Percentiles rank a stretch among this genome's conserved stretches.
Conservation (phyloP, 1,284 basidiomycete genomes). For the Pseudozyma thailandica region DNA sequence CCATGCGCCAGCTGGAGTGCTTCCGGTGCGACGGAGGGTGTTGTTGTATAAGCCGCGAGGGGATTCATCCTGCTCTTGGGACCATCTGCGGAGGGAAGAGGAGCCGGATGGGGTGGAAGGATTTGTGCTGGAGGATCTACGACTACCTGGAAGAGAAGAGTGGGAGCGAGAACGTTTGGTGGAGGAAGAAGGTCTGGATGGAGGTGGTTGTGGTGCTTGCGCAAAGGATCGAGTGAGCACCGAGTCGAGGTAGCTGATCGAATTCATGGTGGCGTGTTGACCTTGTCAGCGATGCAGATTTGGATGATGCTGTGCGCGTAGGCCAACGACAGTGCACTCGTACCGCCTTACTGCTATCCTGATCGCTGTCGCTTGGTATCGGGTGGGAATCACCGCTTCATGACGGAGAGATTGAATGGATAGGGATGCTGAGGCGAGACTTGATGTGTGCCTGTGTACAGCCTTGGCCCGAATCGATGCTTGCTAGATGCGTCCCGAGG, state of each 20-base stretch:
- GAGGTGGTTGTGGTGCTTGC: constrained; percentile 18
- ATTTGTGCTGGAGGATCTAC: constrained; percentile 32
- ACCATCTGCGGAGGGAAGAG: constrained; percentile 41
- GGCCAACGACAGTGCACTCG: no score
- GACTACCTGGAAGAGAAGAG: constrained; percentile 38
- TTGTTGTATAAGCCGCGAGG: constrained; percentile 16
- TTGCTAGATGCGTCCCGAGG: no score
- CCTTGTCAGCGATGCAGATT: not conserved
- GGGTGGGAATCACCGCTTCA: constrained; percentile 17
- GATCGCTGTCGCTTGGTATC: not conserved
- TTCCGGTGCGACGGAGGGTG: constrained; percentile 36
- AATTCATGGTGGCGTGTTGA: constrained; percentile 45
- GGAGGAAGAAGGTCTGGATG: constrained; percentile 20
- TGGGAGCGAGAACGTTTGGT: constrained; percentile 37
- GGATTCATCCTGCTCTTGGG: constrained; percentile 34
- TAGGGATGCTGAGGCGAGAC: not conserved
- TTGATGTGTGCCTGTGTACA: not conserved
- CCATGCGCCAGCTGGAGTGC: constrained; percentile 30
- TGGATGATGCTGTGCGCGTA: not conserved
- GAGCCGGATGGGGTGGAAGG: constrained; percentile 19
- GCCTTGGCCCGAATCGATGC: no score
- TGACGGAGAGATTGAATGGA: no score
- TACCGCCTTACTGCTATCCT: not conserved
- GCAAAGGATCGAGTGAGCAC: constrained; percentile 55
- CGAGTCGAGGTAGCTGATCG: constrained; percentile 60